Base-by-base conservation (phyloP, 73 alveolate genomes). In the Symbiodinium natans region DNA sequence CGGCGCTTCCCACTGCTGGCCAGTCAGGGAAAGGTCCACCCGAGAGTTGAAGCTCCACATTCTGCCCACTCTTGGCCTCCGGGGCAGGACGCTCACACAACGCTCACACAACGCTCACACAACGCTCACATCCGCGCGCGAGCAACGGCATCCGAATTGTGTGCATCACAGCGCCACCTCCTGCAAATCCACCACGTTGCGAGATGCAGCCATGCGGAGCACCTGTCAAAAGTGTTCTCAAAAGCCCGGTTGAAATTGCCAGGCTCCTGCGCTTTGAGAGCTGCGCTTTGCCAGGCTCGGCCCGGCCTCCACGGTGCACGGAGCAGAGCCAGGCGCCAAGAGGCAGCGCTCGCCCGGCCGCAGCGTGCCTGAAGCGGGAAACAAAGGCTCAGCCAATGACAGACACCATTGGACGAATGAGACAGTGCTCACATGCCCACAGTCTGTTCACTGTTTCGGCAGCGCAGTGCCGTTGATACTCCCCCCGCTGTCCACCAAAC, bases 41-140 rank as follows among this genome's bases (percentile, higher is more conserved):
- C 63, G 48, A 36, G 38, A 89, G 96, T 75, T 89, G 96, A 1
- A 89, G 33, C 52, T 89, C 96, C 96, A 89, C 96, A n/a, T 40
- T 39, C 82, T 71, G 96, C 88, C 96, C 96, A n/a, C 77, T 36
- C 39, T 89, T 89, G 19, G 96, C 96, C 96, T 89, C 93, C n/a
- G 46, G 5, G 48, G 63, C 48, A n/a, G 21, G 59, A 46, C 13
- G n/a, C n/a, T n/a, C n/a, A n/a, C n/a, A n/a, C n/a, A n/a, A n/a
- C n/a, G n/a, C n/a, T n/a, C n/a, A n/a, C n/a, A n/a, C n/a, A n/a
- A n/a, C n/a, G n/a, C n/a, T n/a, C n/a, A n/a, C n/a, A n/a, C n/a
- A n/a, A n/a, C n/a, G n/a, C n/a, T n/a, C n/a, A n/a, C n/a, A n/a
- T n/a, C n/a, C n/a, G n/a, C n/a, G n/a, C n/a, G n/a, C n/a, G n/a